phyloP scores from a whole-genome alignment of 2,329 filamentous ascomycete species.

The Ophiostoma populinum region DNA sequence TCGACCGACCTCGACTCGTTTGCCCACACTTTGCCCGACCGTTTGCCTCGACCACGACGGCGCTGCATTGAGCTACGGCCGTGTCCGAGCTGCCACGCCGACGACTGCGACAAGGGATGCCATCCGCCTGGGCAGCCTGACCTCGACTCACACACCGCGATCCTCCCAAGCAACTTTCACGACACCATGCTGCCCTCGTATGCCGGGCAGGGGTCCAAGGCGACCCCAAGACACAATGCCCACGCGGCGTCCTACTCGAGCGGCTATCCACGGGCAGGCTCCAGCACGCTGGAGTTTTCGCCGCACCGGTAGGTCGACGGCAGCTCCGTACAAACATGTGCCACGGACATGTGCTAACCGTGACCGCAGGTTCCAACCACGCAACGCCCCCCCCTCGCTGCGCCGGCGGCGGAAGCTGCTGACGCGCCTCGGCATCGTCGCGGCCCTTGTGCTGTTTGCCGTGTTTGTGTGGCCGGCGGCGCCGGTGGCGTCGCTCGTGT shows the following conservation, averaged over 20 bases:
- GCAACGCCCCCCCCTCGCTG: conserved; percentile 52
- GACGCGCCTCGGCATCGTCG: conserved; percentile 43
- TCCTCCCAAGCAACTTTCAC: neutral
- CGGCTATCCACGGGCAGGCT: conserved; percentile 58
- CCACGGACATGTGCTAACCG: conserved; percentile 8
- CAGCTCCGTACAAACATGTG: no score
- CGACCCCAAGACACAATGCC: conserved; percentile 71
- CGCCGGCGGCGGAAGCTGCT: conserved; percentile 59
- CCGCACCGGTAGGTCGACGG: conserved; percentile 57
- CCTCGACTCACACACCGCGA: no score
- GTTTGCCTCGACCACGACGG: no score
- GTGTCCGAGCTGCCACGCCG: no score
- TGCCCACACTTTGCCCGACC: no score
- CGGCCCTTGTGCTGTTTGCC: conserved; percentile 46
- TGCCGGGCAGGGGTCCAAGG: conserved; percentile 38
- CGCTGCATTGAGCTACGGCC: no score
- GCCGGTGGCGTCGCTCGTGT: conserved; percentile 42
- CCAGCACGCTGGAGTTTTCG: conserved; percentile 67
- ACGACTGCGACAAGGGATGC: no score
- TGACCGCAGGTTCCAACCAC: conserved; percentile 59
- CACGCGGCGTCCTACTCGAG: conserved; percentile 54
- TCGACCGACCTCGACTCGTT: no score
- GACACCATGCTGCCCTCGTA: conserved; percentile 42
- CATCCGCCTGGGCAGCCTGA: no score
- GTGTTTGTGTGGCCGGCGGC: conserved; percentile 60